A percentile compares a stretch with the other conserved stretches of the same genome.
Conservation (phyloP, 306 rosid genomes). For the Fagus crenata region DNA sequence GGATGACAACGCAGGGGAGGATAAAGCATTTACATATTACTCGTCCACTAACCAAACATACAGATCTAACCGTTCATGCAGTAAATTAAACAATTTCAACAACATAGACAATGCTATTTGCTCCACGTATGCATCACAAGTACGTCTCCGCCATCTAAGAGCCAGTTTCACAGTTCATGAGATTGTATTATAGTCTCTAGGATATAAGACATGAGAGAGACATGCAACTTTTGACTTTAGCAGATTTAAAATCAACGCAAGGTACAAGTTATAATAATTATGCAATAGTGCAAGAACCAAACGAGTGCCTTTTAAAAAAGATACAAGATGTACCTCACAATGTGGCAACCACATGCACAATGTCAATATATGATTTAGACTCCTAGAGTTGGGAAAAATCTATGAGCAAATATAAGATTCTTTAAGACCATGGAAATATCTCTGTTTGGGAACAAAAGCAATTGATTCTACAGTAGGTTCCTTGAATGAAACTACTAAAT, state of each 20-base stretch:
- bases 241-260: neutral
- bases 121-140: neutral
- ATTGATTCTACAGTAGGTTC: neutral
- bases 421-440: slow-evolving; percentile 3
- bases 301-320: neutral
- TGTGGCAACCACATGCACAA: neutral
- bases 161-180: neutral
- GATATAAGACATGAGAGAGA: neutral
- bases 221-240: neutral
- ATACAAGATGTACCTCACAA: neutral
- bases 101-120: neutral
- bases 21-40: neutral
- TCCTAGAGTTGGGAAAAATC: neutral
- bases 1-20: neutral
- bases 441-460: neutral
- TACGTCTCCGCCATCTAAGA: neutral
- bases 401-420: neutral
- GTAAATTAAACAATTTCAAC: neutral
- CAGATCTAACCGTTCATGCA: neutral
- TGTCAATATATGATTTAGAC: neutral
- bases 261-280: neutral
- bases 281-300: neutral
- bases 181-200: too few species aligned
- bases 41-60: neutral
- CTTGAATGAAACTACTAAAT: slow-evolving; percentile 13